Percentiles rank a stretch among this genome's conserved stretches.
Conservation (phyloP, 495 filamentous ascomycete species). For the Hypoxylon rickii region DNA sequence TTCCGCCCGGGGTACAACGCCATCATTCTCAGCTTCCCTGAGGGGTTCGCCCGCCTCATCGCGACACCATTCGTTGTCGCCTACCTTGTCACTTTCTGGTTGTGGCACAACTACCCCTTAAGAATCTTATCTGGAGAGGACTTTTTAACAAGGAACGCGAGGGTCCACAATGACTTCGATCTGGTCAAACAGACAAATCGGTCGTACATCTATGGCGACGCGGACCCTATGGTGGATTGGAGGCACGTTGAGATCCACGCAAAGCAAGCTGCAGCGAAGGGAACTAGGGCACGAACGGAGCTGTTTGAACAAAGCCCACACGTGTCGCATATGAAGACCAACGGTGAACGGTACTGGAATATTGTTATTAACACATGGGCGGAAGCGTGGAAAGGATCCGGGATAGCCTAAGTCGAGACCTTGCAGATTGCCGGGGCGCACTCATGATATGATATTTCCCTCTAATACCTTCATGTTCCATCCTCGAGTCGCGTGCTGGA, state of each 20-base stretch:
- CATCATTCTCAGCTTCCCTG: slow-evolving; percentile 32
- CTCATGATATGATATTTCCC: too few relatives aligned
- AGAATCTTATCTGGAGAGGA: slow-evolving; percentile 34
- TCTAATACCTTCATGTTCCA: too few relatives aligned
- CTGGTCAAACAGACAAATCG: slow-evolving; percentile 42
- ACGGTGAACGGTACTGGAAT: slow-evolving; percentile 49
- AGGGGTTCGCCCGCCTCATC: slow-evolving; percentile 11
- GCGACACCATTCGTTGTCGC: slow-evolving; percentile 38
- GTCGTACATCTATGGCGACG: slow-evolving; percentile 48
- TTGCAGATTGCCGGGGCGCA: too few relatives aligned
- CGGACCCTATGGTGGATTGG: slow-evolving; percentile 47
- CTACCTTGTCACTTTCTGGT: slow-evolving; percentile 35
- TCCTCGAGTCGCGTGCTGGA: too few relatives aligned
- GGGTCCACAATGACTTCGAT: slow-evolving; percentile 38
- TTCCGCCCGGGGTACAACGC: slow-evolving; percentile 36
- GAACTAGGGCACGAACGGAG: slow-evolving; percentile 42
- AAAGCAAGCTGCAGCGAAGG: slow-evolving; percentile 35
- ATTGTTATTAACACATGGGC: slow-evolving; percentile 46
- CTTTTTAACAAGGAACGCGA: slow-evolving; percentile 30
- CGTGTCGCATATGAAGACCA: slow-evolving; percentile 47
- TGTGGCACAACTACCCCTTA: slow-evolving; percentile 35
- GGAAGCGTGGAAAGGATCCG: slow-evolving; percentile 26
- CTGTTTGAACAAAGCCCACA: slow-evolving; percentile 44
- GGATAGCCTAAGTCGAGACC: too few relatives aligned
- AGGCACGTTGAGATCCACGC: slow-evolving; percentile 47